phyloP scores from a whole-genome alignment of 1,139 yeast genomes.

The Sugiyamaella castrensis region DNA sequence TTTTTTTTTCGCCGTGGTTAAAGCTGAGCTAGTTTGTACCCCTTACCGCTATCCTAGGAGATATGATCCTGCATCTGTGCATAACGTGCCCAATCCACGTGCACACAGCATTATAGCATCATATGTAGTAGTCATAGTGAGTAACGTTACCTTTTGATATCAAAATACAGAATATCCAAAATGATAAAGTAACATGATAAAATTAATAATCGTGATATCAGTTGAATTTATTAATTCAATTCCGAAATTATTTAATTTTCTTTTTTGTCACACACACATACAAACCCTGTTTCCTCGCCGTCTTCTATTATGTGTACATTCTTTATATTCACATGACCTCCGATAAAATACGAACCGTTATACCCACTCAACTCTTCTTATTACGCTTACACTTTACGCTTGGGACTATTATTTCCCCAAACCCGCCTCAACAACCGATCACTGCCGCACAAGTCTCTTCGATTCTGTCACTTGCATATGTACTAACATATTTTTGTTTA shows the following conservation, averaged over 20 bases:
- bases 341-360: not conserved
- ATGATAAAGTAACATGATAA: not conserved
- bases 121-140: not conserved
- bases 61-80: not conserved
- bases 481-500: too few species aligned
- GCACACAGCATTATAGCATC: not conserved
- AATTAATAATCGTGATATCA: not conserved
- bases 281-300: too few species aligned
- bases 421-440: too few species aligned
- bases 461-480: not conserved
- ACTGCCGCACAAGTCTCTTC: not conserved
- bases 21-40: not conserved
- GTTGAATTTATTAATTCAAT: too few species aligned
- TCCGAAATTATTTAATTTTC: too few species aligned
- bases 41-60: conserved; percentile 11
- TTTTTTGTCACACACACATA: too few species aligned
- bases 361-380: not conserved
- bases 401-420: too few species aligned
- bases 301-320: too few species aligned
- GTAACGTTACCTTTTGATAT: not conserved
- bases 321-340: too few species aligned
- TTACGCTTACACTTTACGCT: too few species aligned
- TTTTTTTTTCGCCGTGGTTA: too few species aligned
- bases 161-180: not conserved
- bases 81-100: conserved; percentile 1